Evolutionary conservation across 164 flowering plant species (phyloP), one percentile per base, ranked within the genome.

Genomic region (Nymphaea colorata): DNA sequence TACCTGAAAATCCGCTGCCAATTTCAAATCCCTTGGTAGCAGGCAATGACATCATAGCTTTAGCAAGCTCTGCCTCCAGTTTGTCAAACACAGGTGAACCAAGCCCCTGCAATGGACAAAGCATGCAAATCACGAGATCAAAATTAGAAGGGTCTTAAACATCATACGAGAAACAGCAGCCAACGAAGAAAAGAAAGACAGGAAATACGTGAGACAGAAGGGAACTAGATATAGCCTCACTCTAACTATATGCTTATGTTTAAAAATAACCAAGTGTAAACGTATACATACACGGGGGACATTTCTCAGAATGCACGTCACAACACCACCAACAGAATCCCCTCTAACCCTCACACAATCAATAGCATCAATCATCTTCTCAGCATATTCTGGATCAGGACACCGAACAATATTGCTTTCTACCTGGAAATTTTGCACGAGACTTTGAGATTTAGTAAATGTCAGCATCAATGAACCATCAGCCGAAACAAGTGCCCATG

Each of bases 1-100:
- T 72, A 94, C 98, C 98, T 87, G 84, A 82, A 80, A 94, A 94
- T 6, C 98, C 99, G 78, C 99, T 94, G 59, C 98, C 99, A 76
- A 95, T 62, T 77, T 92, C 97, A 80, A 95, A 92, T 45, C 94
- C 99, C 78, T 87, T 95, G 8, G 98, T 83, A 67, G 98, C 98
- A 72, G 99, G 99, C 62, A 95, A 70, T 36, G 99, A 95, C 87
- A 95, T 69, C 45, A 64, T 71, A 74, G 90, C 97, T 80, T 87
- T 87, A n/a, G 99, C 96, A 69, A 94, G 80, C 81, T 90, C 91
- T 60, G 96, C 99, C 78, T 91, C 99, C 72, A 94, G 96, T 78
- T 91, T 94, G 77, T 91, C 99, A 75, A 94, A 94, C 41, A 90
- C 99, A 41, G 99, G 98, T 66, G 99, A 83, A 67, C 99, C 98